Conservation (phyloP, 345 rosid genomes). For the Hirschfeldia incana region DNA sequence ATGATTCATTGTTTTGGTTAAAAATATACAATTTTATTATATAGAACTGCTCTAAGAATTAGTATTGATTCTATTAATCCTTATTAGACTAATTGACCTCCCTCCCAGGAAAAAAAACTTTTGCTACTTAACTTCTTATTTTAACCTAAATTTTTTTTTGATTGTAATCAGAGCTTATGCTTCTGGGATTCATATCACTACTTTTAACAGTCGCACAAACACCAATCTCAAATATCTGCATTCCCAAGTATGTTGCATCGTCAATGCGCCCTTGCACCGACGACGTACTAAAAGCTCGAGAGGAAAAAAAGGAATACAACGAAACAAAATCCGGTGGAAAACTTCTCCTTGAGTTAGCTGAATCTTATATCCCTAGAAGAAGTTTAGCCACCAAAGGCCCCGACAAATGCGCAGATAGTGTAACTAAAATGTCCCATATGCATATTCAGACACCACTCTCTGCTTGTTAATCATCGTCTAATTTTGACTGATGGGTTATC, state of each 20-base stretch:
- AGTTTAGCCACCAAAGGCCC: background rate
- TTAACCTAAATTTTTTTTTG: background rate
- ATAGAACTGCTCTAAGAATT: too few species aligned
- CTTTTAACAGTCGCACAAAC: background rate
- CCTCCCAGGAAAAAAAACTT: too few species aligned
- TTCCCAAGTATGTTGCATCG: background rate
- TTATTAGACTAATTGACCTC: too few species aligned
- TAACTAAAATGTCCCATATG: background rate
- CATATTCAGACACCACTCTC: background rate
- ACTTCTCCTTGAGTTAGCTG: background rate
- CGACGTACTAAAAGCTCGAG: background rate
- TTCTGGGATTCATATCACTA: background rate
- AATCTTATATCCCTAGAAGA: background rate
- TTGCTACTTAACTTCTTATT: background rate
- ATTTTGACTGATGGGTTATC: background rate
- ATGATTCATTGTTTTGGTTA: too few species aligned
- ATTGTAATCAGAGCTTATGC: background rate
- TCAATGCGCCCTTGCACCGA: background rate
- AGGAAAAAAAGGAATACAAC: background rate
- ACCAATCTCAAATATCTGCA: background rate
- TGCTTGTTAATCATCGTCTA: background rate
- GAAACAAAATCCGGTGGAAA: background rate
- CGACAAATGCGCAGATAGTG: background rate
- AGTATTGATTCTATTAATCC: too few species aligned
- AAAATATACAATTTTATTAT: too few species aligned